These are phyloP conservation scores for Vaccinium corymbosum DNA, from an alignment of 148 eudicot species.

Conservation along the genomic window DNA sequence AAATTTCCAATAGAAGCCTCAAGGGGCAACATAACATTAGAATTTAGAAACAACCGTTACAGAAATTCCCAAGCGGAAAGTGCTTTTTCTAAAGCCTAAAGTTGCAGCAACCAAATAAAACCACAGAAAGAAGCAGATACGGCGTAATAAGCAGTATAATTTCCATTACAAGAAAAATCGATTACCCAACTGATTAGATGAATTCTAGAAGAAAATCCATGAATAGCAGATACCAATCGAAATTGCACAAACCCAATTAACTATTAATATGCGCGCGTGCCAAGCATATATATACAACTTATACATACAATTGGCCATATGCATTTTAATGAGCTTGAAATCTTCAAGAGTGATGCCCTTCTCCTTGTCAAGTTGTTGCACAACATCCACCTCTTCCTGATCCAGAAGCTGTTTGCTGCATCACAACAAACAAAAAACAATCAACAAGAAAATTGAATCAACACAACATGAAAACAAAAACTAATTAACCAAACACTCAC, in stretches of 20 bases:
- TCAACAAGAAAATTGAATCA: background rate
- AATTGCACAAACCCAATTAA: background rate
- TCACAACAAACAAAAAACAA: background rate
- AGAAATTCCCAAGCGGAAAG: background rate
- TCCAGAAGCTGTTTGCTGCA: conserved; percentile 73
- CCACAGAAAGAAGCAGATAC: background rate
- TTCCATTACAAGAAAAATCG: background rate
- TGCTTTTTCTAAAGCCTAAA: background rate
- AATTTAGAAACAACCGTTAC: background rate
- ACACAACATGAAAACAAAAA: background rate
- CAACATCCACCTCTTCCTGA: conserved; percentile 83
- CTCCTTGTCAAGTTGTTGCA: conserved; percentile 70
- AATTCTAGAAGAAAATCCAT: background rate
- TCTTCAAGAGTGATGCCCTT: conserved; percentile 86
- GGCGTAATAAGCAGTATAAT: background rate
- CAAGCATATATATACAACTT: background rate
- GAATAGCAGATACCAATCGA: background rate
- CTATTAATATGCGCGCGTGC: background rate
- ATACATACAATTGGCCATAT: conserved; percentile 74
- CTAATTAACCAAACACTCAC: conserved; percentile 30
- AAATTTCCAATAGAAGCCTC: background rate
- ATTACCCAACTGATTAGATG: background rate
- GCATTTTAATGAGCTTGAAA: conserved; percentile 82
- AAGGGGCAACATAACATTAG: background rate
- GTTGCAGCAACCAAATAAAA: background rate